Conservation (phyloP, 2,329 filamentous ascomycete species). For the Neonectria sp. region DNA sequence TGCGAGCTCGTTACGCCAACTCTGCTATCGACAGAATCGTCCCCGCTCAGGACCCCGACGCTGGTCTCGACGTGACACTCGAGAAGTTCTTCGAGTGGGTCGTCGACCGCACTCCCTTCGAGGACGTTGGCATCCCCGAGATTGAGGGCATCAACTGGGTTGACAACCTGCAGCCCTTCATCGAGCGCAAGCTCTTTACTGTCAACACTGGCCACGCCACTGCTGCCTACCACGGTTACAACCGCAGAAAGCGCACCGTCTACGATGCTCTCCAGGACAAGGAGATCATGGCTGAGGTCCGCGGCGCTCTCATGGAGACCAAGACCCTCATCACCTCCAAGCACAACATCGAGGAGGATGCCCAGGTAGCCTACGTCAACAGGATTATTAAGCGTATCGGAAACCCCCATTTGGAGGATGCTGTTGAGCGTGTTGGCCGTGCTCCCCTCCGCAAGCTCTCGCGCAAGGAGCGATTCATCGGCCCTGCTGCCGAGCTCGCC, state of each 20-base stretch:
- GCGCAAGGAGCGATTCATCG: constrained; percentile 96
- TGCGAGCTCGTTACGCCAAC: constrained; percentile 92
- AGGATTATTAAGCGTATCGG: constrained; percentile 94
- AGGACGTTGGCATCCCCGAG: constrained; percentile 73
- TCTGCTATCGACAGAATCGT: constrained; percentile 99
- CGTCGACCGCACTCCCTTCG: constrained; percentile 89
- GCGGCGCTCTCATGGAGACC: constrained; percentile 86
- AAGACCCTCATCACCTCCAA: constrained; percentile 88
- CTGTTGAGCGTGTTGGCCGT: constrained; percentile 94
- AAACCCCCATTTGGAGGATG: constrained; percentile 93
- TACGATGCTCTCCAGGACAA: constrained; percentile 89
- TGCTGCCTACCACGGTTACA: constrained; percentile 94
- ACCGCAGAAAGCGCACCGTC: constrained; percentile 87
- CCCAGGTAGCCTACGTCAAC: constrained; percentile 89
- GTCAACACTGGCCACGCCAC: constrained; percentile 99
- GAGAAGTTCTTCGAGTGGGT: constrained; percentile 99
- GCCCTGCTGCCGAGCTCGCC: constrained; percentile 89
- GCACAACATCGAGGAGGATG: constrained; percentile 81
- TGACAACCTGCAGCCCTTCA: constrained; percentile 91
- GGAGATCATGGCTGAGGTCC: constrained; percentile 84
- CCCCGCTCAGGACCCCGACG: constrained; percentile 85
- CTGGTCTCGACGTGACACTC: constrained; percentile 91
- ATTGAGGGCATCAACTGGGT: constrained; percentile 96
- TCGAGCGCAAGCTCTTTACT: constrained; percentile 99
- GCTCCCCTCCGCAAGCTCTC: constrained; percentile 94